Evolutionary conservation across 2,329 filamentous ascomycete genomes (phyloP).

Genomic region (Simplicillium aogashimaense): DNA sequence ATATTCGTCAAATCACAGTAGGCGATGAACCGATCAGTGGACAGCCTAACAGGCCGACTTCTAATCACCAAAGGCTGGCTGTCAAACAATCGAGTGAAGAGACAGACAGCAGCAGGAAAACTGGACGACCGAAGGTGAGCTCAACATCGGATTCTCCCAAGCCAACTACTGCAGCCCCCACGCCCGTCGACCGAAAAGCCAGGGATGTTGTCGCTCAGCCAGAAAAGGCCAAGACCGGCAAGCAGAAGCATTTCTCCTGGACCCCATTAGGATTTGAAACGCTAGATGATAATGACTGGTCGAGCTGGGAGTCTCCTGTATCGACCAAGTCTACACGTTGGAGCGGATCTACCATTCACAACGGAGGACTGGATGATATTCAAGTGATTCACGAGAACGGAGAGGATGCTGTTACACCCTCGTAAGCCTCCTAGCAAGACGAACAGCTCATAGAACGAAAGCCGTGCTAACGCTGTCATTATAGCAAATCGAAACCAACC

Average conservation of each 20-base stretch:
- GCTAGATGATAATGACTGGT: constrained; percentile 53
- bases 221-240: constrained; percentile 27
- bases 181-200: constrained; percentile 17
- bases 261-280: constrained; percentile 47
- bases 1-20: constrained; percentile 89
- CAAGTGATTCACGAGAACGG: constrained; percentile 34
- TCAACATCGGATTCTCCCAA: constrained; percentile 29
- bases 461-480: constrained; percentile 8
- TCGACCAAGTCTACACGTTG: constrained; percentile 49
- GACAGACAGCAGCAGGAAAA: constrained; percentile 13
- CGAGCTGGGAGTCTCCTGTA: constrained; percentile 50
- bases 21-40: constrained; percentile 79
- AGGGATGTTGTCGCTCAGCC: constrained; percentile 11
- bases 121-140: constrained; percentile 27
- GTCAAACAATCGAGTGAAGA: background rate
- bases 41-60: constrained; percentile 9
- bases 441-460: background rate
- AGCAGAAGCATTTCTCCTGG: constrained; percentile 49
- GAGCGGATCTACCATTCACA: constrained; percentile 50
- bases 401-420: constrained; percentile 33
- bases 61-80: constrained; percentile 19
- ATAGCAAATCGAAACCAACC: constrained; percentile 22
- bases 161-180: constrained; percentile 19
- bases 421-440: constrained; percentile 29
- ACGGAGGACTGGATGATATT: constrained; percentile 29